Base-by-base conservation (phyloP, 257 asterid genomes). In the Lycium ferocissimum region DNA sequence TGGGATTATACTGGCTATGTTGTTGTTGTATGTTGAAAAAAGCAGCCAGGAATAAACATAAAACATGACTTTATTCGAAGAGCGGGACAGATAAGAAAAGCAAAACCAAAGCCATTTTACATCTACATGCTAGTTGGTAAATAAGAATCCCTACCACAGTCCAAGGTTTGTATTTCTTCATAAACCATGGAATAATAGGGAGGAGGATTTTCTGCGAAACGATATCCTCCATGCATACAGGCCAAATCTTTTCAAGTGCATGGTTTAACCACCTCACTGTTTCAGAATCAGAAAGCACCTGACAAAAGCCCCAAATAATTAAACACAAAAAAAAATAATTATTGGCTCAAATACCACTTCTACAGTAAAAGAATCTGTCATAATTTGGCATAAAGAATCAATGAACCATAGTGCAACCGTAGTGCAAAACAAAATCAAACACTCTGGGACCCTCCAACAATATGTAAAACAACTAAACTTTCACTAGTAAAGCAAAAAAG, bases 121-220 rank as follows among this genome's bases (percentile, higher is more conserved):
- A 7, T 40, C 92, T 86, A 95, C 0, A 75, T 7, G 43, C 7
- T 22, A 75, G 49, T 22, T 7, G 43, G 43, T 49, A 75, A 3
- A 75, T n/a, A 75, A 75, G 45, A 12, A 49, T 75, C 40, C 81
- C 14, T 51, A 95, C 99, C 94, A 90, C 99, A 13, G 99, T 95
- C 99, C 99, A 97, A n/a, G 99, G 99, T 85, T 97, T 95, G 89
- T 95, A 97, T 83, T 95, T 97, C 51, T 93, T 90, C 87, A 97
- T 88, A 93, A 97, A 97, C 99, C 99, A 97, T 1, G 99, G 99
- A 78, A 94, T 84, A 51, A 97, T 90, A 59, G 99, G 99, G 38
- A 95, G 97, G 86, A 97, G 96, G 69, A 97, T 90, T 86, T 93
- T 95, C 91, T 97, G 98, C 7, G 99, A 97, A 88, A 97, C 95